Percentiles rank a stretch among this genome's conserved stretches.
phyloP scores from a whole-genome alignment of 2,329 filamentous ascomycete species.

The Fusarium tupiense region DNA sequence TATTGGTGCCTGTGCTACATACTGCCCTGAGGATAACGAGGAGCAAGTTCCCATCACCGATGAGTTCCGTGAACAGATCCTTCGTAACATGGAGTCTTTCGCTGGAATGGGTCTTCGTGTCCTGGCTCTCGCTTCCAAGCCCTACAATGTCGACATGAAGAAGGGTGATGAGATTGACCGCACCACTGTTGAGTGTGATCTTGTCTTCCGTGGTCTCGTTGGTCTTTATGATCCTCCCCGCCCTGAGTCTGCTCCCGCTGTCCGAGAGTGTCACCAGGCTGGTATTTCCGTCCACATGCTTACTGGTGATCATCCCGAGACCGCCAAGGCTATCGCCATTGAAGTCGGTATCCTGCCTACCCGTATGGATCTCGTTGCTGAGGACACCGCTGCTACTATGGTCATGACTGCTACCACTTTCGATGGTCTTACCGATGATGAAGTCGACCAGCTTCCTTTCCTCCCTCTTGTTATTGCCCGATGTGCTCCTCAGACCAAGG shows the following conservation, averaged over 20 bases:
- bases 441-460: constrained; percentile 71
- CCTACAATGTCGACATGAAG: constrained; percentile 49
- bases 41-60: constrained; percentile 56
- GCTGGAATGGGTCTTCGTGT: constrained; percentile 73
- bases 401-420: constrained; percentile 73
- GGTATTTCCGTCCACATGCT: constrained; percentile 76
- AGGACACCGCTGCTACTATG: constrained; percentile 65
- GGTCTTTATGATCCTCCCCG: constrained; percentile 79
- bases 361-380: constrained; percentile 59
- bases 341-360: constrained; percentile 69
- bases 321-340: constrained; percentile 68
- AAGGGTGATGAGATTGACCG: constrained; percentile 60
- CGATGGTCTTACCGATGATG: constrained; percentile 68
- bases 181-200: constrained; percentile 64
- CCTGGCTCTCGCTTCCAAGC: constrained; percentile 67
- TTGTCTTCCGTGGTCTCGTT: constrained; percentile 73
- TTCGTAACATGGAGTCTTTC: constrained; percentile 72
- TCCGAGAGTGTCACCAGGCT: constrained; percentile 67
- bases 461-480: constrained; percentile 75
- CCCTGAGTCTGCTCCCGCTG: constrained; percentile 69
- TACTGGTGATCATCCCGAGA: constrained; percentile 72
- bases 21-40: constrained; percentile 53
- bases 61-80: constrained; percentile 62
- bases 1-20: constrained; percentile 65
- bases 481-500: constrained; percentile 76